Conservation (phyloP, 441 rosid species). For the Brassica balearica region DNA sequence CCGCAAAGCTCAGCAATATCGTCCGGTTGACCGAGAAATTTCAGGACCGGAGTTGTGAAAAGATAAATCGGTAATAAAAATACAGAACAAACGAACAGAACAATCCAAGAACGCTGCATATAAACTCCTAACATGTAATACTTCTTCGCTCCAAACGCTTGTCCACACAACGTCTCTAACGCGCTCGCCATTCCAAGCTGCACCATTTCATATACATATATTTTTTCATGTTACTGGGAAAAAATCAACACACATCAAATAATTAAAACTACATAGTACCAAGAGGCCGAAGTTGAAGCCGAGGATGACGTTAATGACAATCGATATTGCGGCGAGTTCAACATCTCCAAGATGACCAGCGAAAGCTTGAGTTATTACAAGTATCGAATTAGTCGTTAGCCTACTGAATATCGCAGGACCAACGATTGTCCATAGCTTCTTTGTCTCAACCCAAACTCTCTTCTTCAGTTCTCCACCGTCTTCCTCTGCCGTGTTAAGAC, state of each 20-base stretch:
- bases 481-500: constrained; percentile 46
- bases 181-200: constrained; percentile 95
- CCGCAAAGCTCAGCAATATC: constrained; percentile 75
- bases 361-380: constrained; percentile 85
- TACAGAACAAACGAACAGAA: constrained; percentile 63
- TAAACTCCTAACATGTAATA: constrained; percentile 81
- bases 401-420: constrained; percentile 84
- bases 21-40: constrained; percentile 69
- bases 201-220: neutral
- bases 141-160: constrained; percentile 85
- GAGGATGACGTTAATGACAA: constrained; percentile 63
- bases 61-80: constrained; percentile 68
- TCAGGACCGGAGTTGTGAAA: constrained; percentile 61
- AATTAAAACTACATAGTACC: constrained; percentile 46
- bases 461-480: constrained; percentile 28
- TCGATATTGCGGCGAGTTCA: constrained; percentile 81
- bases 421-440: constrained; percentile 80
- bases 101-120: constrained; percentile 88
- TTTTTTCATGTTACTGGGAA: neutral
- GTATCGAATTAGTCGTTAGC: constrained; percentile 66
- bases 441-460: constrained; percentile 69
- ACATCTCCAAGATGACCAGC: constrained; percentile 91
- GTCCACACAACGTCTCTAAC: constrained; percentile 81
- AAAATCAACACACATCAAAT: neutral
- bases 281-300: constrained; percentile 84